Evolutionary conservation across 1,284 basidiomycete genomes (phyloP).

Genomic region (Ustilago loliicola): DNA sequence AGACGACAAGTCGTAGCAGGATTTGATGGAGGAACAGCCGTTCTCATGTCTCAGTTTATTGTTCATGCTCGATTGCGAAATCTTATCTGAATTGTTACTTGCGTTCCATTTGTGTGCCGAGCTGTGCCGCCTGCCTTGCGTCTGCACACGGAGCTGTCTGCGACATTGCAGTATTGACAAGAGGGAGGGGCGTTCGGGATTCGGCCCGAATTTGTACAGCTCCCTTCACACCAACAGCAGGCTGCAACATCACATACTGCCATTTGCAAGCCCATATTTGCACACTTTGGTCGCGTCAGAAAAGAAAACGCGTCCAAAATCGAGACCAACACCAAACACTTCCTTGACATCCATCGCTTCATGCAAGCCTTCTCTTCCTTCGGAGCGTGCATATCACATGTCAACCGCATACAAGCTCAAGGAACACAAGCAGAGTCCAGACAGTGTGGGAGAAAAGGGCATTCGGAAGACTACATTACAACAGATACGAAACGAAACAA

Average conservation of each 20-base stretch:
- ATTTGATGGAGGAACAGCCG: constrained; percentile 11
- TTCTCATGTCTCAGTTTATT: not conserved
- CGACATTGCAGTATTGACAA: too few relatives aligned
- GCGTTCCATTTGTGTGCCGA: too few relatives aligned
- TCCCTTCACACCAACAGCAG: too few relatives aligned
- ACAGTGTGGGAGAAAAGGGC: not conserved
- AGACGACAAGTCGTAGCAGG: not conserved
- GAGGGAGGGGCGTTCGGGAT: too few relatives aligned
- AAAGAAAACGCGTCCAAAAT: not conserved
- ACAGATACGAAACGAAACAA: constrained; percentile 28
- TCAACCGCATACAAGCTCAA: not conserved
- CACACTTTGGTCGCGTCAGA: too few relatives aligned
- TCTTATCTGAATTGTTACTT: not conserved
- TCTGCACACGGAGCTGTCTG: too few relatives aligned
- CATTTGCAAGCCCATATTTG: too few relatives aligned
- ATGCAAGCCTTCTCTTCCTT: not conserved
- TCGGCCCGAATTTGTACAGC: too few relatives aligned
- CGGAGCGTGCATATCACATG: not conserved
- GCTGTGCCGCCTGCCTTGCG: too few relatives aligned
- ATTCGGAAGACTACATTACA: constrained; percentile 29
- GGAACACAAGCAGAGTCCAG: not conserved
- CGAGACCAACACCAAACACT: constrained; percentile 3
- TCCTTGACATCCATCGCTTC: not conserved
- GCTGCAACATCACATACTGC: too few relatives aligned
- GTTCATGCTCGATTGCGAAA: not conserved